Evolutionary conservation across 306 rosid species (phyloP).

Genomic region (Prunus salicina): DNA sequence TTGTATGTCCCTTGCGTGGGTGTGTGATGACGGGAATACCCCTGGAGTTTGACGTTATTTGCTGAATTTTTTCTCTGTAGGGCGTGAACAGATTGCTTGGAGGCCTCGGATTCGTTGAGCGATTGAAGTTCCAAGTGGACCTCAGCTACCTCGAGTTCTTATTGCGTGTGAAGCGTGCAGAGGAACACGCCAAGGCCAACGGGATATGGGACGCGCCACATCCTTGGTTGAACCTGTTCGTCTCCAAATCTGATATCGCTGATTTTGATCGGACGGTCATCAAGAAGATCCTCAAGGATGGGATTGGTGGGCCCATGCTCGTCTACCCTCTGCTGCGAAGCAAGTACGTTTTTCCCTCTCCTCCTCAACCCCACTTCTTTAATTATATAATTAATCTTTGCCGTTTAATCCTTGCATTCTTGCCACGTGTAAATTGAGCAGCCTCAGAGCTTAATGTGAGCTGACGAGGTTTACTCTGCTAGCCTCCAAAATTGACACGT

Average conservation of each 20-base stretch:
- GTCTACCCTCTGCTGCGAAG: slow-evolving; percentile 73
- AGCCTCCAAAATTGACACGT: background rate
- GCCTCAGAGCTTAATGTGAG: background rate
- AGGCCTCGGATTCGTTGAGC: slow-evolving; percentile 55
- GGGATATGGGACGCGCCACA: slow-evolving; percentile 90
- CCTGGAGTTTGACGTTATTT: background rate
- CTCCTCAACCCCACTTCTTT: no score
- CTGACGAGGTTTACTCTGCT: background rate
- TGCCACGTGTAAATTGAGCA: slow-evolving; percentile 1
- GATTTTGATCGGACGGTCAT: slow-evolving; percentile 64
- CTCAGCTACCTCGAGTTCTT: slow-evolving; percentile 60
- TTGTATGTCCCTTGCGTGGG: slow-evolving; percentile 21
- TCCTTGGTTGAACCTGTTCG: slow-evolving; percentile 90
- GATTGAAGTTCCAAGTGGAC: slow-evolving; percentile 58
- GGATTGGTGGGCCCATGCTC: slow-evolving; percentile 89
- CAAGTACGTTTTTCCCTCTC: slow-evolving; percentile 40
- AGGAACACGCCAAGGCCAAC: slow-evolving; percentile 62
- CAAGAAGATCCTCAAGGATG: slow-evolving; percentile 62
- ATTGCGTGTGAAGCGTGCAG: slow-evolving; percentile 78
- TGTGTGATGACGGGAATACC: slow-evolving; percentile 37
- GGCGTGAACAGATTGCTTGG: slow-evolving; percentile 45
- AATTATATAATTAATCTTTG: background rate
- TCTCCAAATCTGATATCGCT: slow-evolving; percentile 56
- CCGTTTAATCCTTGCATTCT: slow-evolving; percentile 4
- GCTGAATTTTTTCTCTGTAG: slow-evolving; percentile 26